Conservation (phyloP, 1,284 basidiomycete species). For the Cryptococcus jaspeensis region DNA sequence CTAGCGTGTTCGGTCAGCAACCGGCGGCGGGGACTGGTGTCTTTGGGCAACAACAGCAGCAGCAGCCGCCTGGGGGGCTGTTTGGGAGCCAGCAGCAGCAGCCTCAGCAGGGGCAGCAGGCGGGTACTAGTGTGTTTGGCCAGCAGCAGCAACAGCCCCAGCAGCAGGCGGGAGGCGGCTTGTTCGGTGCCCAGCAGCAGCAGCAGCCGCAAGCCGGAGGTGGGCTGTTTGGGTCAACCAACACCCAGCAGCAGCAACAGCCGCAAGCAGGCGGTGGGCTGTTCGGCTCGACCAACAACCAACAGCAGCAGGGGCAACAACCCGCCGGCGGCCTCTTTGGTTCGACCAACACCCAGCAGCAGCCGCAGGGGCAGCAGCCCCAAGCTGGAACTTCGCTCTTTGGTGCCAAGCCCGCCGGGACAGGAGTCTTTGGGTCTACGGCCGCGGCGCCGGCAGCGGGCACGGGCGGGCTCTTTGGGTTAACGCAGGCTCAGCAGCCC, state of each 20-base stretch:
- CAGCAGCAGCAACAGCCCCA: slow-evolving; percentile 29
- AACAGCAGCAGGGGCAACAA: not conserved
- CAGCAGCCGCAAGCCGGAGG: slow-evolving; percentile 13
- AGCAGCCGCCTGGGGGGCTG: slow-evolving; percentile 15
- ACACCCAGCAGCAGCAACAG: slow-evolving; percentile 17
- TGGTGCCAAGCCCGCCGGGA: slow-evolving; percentile 12
- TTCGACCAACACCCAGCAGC: not conserved
- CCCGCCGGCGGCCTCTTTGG: slow-evolving; percentile 8
- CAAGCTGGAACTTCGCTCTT: slow-evolving; percentile 2
- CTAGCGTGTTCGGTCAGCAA: no score
- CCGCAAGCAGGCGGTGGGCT: slow-evolving; percentile 33
- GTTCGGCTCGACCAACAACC: slow-evolving; percentile 43
- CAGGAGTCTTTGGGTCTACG: slow-evolving; percentile 16
- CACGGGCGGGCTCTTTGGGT: not conserved
- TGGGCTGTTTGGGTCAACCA: slow-evolving; percentile 39
- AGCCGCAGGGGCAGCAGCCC: slow-evolving; percentile 1
- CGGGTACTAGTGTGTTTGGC: no score
- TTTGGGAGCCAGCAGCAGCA: slow-evolving; percentile 34
- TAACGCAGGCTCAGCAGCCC: slow-evolving; percentile 15
- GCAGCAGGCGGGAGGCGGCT: slow-evolving; percentile 13
- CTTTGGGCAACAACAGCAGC: no score
- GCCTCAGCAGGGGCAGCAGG: no score
- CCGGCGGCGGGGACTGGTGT: no score
- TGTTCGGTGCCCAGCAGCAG: slow-evolving; percentile 36
- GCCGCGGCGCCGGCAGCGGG: slow-evolving; percentile 46